Evolutionary conservation across 306 rosid species (phyloP), one percentile per base, ranked within the genome.

Genomic region (Astragalus glycyphyllos): DNA sequence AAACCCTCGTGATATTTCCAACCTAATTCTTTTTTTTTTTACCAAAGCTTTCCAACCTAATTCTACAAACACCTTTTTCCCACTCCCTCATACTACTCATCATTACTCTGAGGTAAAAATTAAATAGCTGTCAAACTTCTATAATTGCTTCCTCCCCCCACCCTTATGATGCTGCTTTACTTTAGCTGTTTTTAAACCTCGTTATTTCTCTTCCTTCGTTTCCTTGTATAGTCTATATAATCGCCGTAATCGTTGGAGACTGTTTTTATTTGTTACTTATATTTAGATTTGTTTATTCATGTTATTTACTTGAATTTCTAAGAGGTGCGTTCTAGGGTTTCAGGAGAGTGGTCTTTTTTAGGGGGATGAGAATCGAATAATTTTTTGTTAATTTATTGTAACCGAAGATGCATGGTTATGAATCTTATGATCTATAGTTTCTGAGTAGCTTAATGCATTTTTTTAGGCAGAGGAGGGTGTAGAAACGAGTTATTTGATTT

Each of bases 1-100:
- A 90, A 85, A 69, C 87, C 86, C 80, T 84, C 84, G 11, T 90
- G 88, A 40, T 40, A 35, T 35, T 5, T 35, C 8, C 40, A 35
- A 3, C 40, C 40, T 1, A 35, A 35, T 35, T 35, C 2, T 0
- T n/a, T n/a, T n/a, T n/a, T n/a, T n/a, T n/a, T n/a, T n/a, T n/a
- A n/a, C n/a, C n/a, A n/a, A n/a, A n/a, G n/a, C n/a, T 35, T 5
- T 35, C 8, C 40, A 35, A 3, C 40, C 40, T 1, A 35, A 35
- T 35, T 35, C 2, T 0, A 35, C 8, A 35, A 35, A 40, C 45
- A 40, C 45, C 45, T 8, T 40, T 40, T 40, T 8, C 4, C 0
- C 31, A 0, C 31, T 26, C 3, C 31, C 4, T 26, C 31, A 3
- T 26, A 26, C 31, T 26, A 26, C 2, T 26, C 4, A 26, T 26